Evolutionary conservation across 192 early-diverging fungal genomes (phyloP), one percentile per base, ranked within the genome.

Genomic region (Podochytrium sp.): DNA sequence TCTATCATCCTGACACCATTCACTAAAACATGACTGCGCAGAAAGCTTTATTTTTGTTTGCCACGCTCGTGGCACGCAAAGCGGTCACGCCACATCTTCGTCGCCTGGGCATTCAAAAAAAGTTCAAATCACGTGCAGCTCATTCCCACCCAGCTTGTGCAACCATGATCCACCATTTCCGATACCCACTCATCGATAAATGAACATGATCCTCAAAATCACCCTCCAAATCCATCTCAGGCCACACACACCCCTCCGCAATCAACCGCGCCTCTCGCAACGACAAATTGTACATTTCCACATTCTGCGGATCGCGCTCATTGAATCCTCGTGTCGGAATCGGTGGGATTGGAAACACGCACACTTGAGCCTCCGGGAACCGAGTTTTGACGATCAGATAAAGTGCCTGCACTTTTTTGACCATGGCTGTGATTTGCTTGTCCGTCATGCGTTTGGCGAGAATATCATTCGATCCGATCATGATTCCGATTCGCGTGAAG

Each of bases 181-280:
- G 14, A 50, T 75, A 75, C 37, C 73, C 73, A 30, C 53, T 55
- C 23, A 41, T 50, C 33, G 32, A 66, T 51, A 75, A 43, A 66
- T 75, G 73, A 5, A 75, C 60, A 1, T 75, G 20, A 66, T 75
- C 73, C 58, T 75, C 73, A 66, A 55, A 75, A 37, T 75, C 73
- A 6, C 30, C 20, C 18, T 75, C 73, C 10, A 59, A 25, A 66
- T 75, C 63, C 38, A 75, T 65, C 0, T 75, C 62, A 16, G 52
- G 29, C 73, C 73, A 75, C n/a, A 53, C 42, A 7, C 23, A 23
- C 12, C 49, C 30, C 30, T 61, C 59, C 30, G 10, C 20, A 12
- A 49, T 20, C 2, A 75, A 35, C 4, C 73, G 63, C 35, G 30
- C n/a, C 1, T 53, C 35, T 35, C n/a, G 18, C 16, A 75, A 34